Conservation (phyloP, 2,329 filamentous ascomycete species). For the Verticillium longisporum region DNA sequence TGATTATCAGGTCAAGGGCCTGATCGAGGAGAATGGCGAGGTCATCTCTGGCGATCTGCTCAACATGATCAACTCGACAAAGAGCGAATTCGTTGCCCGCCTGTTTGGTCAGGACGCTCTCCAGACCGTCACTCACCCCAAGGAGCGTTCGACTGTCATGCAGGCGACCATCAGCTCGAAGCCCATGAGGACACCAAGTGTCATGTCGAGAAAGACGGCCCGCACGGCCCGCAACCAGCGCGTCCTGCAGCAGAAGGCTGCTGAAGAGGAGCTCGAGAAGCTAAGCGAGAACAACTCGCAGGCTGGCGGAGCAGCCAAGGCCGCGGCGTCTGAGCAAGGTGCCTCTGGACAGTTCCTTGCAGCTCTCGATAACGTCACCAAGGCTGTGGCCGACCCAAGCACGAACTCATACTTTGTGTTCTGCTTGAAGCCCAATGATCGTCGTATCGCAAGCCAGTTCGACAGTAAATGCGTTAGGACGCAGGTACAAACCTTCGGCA, state of each 20-base stretch:
- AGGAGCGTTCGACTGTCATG: conserved; percentile 84
- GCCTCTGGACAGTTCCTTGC: conserved; percentile 89
- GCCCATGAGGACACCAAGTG: conserved; percentile 84
- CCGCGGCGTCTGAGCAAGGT: conserved; percentile 60
- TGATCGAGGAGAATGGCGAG: conserved; percentile 94
- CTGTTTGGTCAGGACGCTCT: conserved; percentile 95
- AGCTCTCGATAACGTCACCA: conserved; percentile 83
- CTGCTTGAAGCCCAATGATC: conserved; percentile 94
- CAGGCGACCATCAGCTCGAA: conserved; percentile 96
- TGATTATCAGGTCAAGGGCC: conserved; percentile 79
- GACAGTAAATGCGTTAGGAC: conserved; percentile 97
- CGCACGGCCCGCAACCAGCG: conserved; percentile 24
- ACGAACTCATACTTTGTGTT: conserved; percentile 96
- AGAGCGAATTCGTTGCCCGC: conserved; percentile 80
- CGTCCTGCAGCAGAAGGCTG: conserved; percentile 32
- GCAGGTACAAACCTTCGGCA: conserved; percentile 91
- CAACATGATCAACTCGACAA: conserved; percentile 83
- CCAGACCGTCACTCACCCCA: conserved; percentile 87
- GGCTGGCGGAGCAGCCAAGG: conserved; percentile 18
- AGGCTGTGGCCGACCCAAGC: conserved; percentile 72
- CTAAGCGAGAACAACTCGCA: conserved; percentile 40
- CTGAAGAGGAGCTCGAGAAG: conserved; percentile 39
- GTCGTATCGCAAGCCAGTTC: conserved; percentile 95
- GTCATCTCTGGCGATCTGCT: conserved; percentile 93
- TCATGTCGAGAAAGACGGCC: conserved; percentile 73